These are phyloP conservation scores for Candida boidinii DNA, from an alignment of 805 yeast species.

Conservation along the genomic window DNA sequence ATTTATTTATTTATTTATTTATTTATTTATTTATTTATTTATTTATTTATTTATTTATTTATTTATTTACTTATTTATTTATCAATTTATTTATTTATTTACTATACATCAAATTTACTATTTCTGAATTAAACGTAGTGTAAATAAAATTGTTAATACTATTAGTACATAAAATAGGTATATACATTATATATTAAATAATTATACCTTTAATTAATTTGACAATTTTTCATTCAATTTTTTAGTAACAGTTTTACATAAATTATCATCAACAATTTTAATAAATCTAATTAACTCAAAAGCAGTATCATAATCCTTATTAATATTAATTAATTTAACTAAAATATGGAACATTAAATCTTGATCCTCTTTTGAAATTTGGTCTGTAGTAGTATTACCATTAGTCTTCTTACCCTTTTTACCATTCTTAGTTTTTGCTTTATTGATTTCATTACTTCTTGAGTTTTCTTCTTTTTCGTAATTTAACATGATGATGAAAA, in stretches of 20 bases:
- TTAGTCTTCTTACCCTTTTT: conserved; percentile 1
- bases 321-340: conserved; percentile 27
- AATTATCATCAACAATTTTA: conserved; percentile 33
- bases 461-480: conserved; percentile 31
- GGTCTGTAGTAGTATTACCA: conserved; percentile 4
- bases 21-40: conserved; percentile 4
- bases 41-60: no score
- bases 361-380: conserved; percentile 25
- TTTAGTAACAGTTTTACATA: conserved; percentile 28
- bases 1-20: conserved; percentile 1
- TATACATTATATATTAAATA: no score
- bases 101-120: no score
- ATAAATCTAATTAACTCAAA: conserved; percentile 47
- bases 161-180: no score
- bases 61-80: no score
- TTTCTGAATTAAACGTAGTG: no score
- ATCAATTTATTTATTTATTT: no score
- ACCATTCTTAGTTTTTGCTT: background rate
- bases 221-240: conserved; percentile 10
- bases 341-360: conserved; percentile 34
- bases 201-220: background rate
- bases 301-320: conserved; percentile 42
- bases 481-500: conserved; percentile 42
- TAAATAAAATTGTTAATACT: no score
- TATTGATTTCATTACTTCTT: conserved; percentile 9